These are phyloP conservation scores for Tolypocladium ovalisporum DNA, from an alignment of 2,329 filamentous ascomycete genomes.

Conservation along the genomic window DNA sequence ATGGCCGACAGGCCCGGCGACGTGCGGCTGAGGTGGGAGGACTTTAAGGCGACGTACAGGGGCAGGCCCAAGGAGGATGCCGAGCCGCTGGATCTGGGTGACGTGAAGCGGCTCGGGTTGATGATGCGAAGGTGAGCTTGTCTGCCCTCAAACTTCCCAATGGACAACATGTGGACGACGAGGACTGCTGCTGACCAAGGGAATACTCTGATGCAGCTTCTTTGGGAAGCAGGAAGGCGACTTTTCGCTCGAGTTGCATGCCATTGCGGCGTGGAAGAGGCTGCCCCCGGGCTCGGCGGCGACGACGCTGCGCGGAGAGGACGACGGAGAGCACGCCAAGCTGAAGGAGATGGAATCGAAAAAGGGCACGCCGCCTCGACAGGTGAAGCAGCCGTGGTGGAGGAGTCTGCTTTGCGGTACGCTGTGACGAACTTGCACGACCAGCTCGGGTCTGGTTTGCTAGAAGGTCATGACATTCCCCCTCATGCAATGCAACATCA, in stretches of 20 bases:
- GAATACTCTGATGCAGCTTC: constrained; percentile 45
- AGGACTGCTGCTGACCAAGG: not conserved
- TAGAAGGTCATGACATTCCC: too few relatives aligned
- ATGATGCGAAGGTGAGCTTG: constrained; percentile 65
- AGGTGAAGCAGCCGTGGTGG: constrained; percentile 10
- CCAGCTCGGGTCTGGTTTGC: too few relatives aligned
- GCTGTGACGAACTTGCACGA: constrained; percentile 2
- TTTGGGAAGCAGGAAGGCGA: constrained; percentile 63
- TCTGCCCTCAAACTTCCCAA: not conserved
- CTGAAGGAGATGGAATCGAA: not conserved
- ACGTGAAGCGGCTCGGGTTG: constrained; percentile 57
- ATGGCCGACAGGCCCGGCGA: constrained; percentile 16
- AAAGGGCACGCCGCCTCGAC: not conserved
- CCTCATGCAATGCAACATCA: too few relatives aligned
- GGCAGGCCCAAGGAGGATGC: constrained; percentile 54
- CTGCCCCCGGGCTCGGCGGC: not conserved
- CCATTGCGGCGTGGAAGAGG: constrained; percentile 16
- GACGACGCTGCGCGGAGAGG: constrained; percentile 2
- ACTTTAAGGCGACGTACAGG: constrained; percentile 62
- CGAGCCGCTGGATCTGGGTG: constrained; percentile 43
- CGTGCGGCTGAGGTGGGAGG: constrained; percentile 51
- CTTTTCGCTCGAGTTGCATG: constrained; percentile 32
- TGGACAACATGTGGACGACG: not conserved
- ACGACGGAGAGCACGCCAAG: constrained; percentile 9
- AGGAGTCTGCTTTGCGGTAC: constrained; percentile 16